These are phyloP conservation scores for Acrodontium crateriforme DNA, from an alignment of 2,329 filamentous ascomycete species.

Conservation along the genomic window DNA sequence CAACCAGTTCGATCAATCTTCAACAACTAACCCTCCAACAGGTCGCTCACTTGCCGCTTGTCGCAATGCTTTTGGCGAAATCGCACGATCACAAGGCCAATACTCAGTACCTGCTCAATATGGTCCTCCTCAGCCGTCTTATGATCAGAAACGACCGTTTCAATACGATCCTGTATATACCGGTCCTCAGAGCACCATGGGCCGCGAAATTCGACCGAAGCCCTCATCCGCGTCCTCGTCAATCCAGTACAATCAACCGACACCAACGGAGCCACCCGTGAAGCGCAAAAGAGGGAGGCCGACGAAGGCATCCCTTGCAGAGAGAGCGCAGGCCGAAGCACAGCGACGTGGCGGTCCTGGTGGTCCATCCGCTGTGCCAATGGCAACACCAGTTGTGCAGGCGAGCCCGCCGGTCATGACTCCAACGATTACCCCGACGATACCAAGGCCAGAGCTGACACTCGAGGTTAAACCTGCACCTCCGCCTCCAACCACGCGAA, in stretches of 20 bases:
- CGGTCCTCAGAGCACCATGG: too few relatives aligned
- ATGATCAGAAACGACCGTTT: constrained; percentile 16
- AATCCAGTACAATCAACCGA: constrained; percentile 8
- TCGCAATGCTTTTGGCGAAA: constrained; percentile 16
- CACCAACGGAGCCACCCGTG: constrained; percentile 15
- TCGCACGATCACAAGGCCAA: constrained; percentile 10
- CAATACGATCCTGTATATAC: constrained; percentile 15
- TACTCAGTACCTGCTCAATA: constrained; percentile 5
- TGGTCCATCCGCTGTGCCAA: constrained; percentile 2
- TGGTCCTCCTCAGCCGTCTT: constrained; percentile 12
- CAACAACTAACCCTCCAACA: too few relatives aligned
- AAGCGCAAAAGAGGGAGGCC: constrained; percentile 36
- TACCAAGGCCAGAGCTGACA: constrained; percentile 7
- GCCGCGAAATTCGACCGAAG: constrained; percentile 33
- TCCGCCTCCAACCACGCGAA: constrained; percentile 17
- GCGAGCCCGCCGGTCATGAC: constrained; percentile 13
- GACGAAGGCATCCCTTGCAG: constrained; percentile 35
- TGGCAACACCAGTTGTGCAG: constrained; percentile 4
- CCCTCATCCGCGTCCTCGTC: constrained; percentile 16
- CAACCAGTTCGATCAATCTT: too few relatives aligned
- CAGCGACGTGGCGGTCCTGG: constrained; percentile 21
- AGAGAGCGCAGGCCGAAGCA: constrained; percentile 30
- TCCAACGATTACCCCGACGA: constrained; percentile 5
- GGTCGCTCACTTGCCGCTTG: constrained; percentile 23
- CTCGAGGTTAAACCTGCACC: too few relatives aligned